These are phyloP conservation scores for Actinomortierella wolfii DNA, from an alignment of 371 early-diverging fungal genomes.

Conservation along the genomic window DNA sequence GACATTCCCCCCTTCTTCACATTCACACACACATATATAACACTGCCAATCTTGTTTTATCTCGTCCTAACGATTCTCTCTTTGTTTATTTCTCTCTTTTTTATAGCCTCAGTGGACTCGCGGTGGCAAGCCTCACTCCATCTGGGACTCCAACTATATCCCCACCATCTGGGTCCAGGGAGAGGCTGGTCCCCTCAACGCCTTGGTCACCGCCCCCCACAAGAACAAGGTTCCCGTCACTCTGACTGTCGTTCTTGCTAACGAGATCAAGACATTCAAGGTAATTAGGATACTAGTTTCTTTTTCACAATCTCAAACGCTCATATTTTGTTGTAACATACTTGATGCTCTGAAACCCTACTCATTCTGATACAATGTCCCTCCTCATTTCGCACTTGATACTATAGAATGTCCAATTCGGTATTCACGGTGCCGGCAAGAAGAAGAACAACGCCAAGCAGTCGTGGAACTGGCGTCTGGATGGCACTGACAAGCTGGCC, in stretches of 20 bases:
- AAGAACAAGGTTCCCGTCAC: constrained; percentile 26
- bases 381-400: too few species aligned
- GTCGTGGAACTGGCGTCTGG: constrained; percentile 56
- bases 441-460: constrained; percentile 63
- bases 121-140: constrained; percentile 29
- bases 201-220: constrained; percentile 42
- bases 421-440: constrained; percentile 59
- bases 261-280: constrained; percentile 48
- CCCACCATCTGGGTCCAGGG: constrained; percentile 53
- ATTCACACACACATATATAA: too few species aligned
- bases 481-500: constrained; percentile 37
- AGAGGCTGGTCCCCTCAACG: constrained; percentile 31
- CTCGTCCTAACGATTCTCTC: too few species aligned
- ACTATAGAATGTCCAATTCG: constrained; percentile 43
- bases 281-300: constrained; percentile 9
- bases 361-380: too few species aligned
- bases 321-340: too few species aligned
- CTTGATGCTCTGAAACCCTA: too few species aligned
- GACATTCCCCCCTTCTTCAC: too few species aligned
- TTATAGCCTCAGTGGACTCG: constrained; percentile 59
- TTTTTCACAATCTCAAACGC: too few species aligned
- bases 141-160: constrained; percentile 59
- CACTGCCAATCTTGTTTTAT: too few species aligned
- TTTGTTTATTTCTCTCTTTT: constrained; percentile 1
- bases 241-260: constrained; percentile 53